Evolutionary conservation across 129 eudicot species (phyloP), one percentile per base, ranked within the genome.

Genomic region (Centella asiatica): DNA sequence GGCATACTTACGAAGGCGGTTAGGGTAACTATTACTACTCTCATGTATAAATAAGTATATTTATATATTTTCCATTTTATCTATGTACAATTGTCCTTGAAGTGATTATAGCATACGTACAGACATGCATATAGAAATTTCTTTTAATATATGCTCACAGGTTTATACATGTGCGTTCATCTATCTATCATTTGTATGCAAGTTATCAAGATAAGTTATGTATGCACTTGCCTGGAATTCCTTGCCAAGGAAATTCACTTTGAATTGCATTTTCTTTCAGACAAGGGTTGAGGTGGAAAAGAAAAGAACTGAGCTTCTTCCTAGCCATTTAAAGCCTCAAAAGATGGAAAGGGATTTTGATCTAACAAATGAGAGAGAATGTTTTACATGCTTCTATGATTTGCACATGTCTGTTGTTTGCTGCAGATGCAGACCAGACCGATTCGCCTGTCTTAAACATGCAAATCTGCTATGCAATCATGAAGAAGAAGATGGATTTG

Each of bases 371-470:
- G 95, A 87, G 58, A 80, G 81, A 65, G 95, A 87, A 74, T 87
- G 95, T 24, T 71, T 73, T 55, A 42, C 78, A 25, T 87, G 95
- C 74, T 87, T 83, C 64, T 87, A 80, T 15, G 95, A 87, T 70
- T 69, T 87, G 19, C 92, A 87, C 74, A 73, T 87, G 65, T 80
- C 85, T 55, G 85, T 83, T 31, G 88, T 74, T 36, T 31, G 69
- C 64, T 87, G 92, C 83, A 78, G 76, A 33, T 87, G 95, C 56
- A 64, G 81, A 40, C 29, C 79, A 18, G 83, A 78, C 33, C 75
- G 70, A 20, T 87, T 80, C 67, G 66, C 88, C 9, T 87, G 95
- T 49, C 80, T 87, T 13, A 74, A 73, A 59, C 95, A 87, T 42
- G 81, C 81, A 46, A 61, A 74, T 53, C 66, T 23, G 24, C 17